phyloP scores from a whole-genome alignment of 257 asterid genomes.

The Rubia yunnanensis region DNA sequence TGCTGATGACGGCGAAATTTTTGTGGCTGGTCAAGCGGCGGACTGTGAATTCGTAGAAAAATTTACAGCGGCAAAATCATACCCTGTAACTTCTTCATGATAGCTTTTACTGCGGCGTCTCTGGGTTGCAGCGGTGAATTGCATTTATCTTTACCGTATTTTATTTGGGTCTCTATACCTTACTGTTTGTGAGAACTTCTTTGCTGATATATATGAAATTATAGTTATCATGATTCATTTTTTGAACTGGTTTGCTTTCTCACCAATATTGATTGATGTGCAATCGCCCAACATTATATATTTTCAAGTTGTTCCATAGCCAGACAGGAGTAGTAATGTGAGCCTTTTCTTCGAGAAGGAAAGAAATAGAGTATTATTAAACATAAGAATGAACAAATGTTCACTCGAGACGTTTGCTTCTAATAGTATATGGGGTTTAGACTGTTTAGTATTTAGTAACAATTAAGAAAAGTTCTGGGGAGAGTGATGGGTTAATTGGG shows the following conservation, averaged over 20 bases:
- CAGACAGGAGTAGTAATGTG: background rate
- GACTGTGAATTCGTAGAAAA: too few relatives aligned
- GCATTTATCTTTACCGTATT: background rate
- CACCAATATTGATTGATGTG: conserved; percentile 8
- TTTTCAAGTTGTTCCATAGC: background rate
- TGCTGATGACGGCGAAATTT: too few relatives aligned
- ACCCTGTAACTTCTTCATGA: too few relatives aligned
- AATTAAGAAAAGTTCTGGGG: background rate
- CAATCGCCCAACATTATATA: conserved; percentile 83
- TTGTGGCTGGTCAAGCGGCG: too few relatives aligned
- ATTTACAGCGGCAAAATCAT: too few relatives aligned
- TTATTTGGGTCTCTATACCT: background rate
- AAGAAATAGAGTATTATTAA: background rate
- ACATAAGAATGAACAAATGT: background rate
- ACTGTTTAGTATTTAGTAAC: background rate
- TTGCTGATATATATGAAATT: background rate
- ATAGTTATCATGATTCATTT: background rate
- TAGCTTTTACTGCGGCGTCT: too few relatives aligned
- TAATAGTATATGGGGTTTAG: background rate
- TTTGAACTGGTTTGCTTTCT: background rate
- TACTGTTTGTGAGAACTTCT: background rate
- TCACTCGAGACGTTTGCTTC: too few relatives aligned
- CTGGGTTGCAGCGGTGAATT: too few relatives aligned
- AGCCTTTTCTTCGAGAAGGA: background rate
- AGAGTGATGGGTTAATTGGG: too few relatives aligned